Evolutionary conservation across 176 grass and related monocot species (phyloP).

Genomic region (Avena atlantica): DNA sequence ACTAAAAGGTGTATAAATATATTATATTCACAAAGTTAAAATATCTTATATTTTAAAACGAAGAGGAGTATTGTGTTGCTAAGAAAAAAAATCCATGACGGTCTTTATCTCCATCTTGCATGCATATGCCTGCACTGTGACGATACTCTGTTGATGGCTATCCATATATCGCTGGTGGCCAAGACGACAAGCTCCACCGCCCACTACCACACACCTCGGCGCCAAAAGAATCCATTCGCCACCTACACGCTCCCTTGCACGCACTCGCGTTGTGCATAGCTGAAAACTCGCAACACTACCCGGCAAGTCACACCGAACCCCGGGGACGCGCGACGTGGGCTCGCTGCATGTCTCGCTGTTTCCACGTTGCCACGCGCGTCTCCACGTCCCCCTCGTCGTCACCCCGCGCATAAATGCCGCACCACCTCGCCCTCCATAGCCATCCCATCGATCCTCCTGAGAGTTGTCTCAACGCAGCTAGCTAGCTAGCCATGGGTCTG

Average conservation of each 20-base stretch:
- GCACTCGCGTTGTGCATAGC: background rate
- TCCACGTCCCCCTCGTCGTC: slow-evolving; percentile 6
- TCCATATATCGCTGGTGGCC: background rate
- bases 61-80: too few species aligned
- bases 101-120: too few species aligned
- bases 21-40: too few species aligned
- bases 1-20: too few species aligned
- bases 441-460: background rate
- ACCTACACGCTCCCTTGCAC: background rate
- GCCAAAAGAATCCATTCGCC: background rate
- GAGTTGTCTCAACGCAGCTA: background rate
- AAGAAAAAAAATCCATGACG: too few species aligned
- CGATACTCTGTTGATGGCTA: background rate
- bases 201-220: slow-evolving; percentile 9
- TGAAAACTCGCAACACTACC: background rate
- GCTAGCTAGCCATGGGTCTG: slow-evolving; percentile 26
- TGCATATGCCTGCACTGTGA: too few species aligned
- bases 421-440: background rate
- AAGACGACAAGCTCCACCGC: slow-evolving; percentile 4
- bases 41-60: too few species aligned
- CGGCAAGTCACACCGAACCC: slow-evolving; percentile 23
- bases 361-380: background rate
- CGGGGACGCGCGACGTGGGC: slow-evolving; percentile 16
- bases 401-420: slow-evolving; percentile 13
- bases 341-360: slow-evolving; percentile 30